Percentiles rank a stretch among this genome's conserved stretches.
These are phyloP conservation scores for Monosporozyma aerobia DNA, from an alignment of 805 yeast genomes.

Conservation along the genomic window DNA sequence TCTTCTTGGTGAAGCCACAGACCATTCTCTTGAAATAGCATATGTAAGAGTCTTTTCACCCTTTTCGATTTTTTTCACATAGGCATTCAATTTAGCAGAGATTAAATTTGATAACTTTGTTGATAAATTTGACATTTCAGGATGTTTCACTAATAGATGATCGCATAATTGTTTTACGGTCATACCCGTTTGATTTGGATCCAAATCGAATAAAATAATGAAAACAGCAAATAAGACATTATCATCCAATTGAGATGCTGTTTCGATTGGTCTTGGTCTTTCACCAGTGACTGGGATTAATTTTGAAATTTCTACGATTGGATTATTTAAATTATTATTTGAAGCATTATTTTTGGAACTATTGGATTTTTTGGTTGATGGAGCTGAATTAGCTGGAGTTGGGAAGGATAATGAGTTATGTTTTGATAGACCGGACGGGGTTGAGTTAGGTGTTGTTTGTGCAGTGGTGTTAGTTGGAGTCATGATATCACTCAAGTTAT, in stretches of 20 bases:
- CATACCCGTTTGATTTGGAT: constrained; percentile 66
- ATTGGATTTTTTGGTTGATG: neutral
- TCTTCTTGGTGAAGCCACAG: constrained; percentile 80
- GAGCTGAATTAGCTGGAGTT: neutral
- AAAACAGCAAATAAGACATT: constrained; percentile 70
- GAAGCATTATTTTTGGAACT: neutral
- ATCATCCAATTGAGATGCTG: constrained; percentile 47
- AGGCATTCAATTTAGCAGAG: constrained; percentile 75
- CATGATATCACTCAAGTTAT: constrained; percentile 2
- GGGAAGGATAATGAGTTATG: neutral
- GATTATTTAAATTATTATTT: constrained; percentile 5
- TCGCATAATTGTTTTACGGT: constrained; percentile 87
- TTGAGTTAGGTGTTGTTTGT: constrained; percentile 1
- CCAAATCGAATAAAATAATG: constrained; percentile 59
- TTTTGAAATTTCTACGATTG: constrained; percentile 44
- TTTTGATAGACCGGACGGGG: neutral
- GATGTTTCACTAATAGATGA: constrained; percentile 60
- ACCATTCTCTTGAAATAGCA: constrained; percentile 82
- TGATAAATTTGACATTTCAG: constrained; percentile 73
- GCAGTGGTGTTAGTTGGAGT: neutral
- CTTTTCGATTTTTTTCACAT: constrained; percentile 75
- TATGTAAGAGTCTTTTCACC: constrained; percentile 67
- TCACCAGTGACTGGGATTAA: constrained; percentile 75
- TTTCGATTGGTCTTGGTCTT: constrained; percentile 61
- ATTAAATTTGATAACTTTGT: constrained; percentile 75